Percentiles rank a stretch among this genome's conserved stretches.
Evolutionary conservation across 108 stramenopile genomes (phyloP).

Genomic region (Aurantiochytrium sp.): DNA sequence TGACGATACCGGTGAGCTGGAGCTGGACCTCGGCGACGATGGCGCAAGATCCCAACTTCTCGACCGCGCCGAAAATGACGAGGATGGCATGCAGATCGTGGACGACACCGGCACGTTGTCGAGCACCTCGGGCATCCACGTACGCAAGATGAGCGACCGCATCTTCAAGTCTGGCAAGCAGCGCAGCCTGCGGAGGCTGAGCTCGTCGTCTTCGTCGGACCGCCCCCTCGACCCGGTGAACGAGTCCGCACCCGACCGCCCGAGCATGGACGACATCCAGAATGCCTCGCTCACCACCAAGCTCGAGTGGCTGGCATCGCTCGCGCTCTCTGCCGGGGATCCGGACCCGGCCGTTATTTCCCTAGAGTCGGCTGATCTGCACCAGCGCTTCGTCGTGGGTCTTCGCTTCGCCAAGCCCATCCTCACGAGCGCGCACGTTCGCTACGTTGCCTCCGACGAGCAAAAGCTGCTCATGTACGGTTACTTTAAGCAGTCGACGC

Average conservation of each 20-base stretch:
- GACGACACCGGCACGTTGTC: not conserved
- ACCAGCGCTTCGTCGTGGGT: not conserved
- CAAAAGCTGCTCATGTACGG: slow-evolving; percentile 24
- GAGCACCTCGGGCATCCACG: too few species aligned
- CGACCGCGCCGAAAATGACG: not conserved
- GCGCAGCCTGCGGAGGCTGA: not conserved
- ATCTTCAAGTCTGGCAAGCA: not conserved
- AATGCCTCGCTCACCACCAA: not conserved
- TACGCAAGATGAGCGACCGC: not conserved
- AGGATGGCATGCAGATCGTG: not conserved
- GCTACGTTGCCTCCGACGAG: not conserved
- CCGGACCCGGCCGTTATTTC: not conserved
- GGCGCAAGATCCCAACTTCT: too few species aligned
- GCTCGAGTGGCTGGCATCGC: not conserved
- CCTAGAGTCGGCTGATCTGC: not conserved
- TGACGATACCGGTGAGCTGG: not conserved
- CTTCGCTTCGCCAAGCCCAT: slow-evolving; percentile 22
- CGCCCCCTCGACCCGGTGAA: not conserved
- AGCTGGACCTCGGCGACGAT: too few species aligned
- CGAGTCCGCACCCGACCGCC: not conserved
- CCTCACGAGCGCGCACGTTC: not conserved
- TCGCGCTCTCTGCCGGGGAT: not conserved
- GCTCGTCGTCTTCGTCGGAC: not conserved
- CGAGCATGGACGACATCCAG: not conserved
- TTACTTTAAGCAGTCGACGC: slow-evolving; percentile 19